Percentiles rank a stretch among this genome's conserved stretches.
Conservation (phyloP, 139 green algal species). For the Coelastrella sp. region DNA sequence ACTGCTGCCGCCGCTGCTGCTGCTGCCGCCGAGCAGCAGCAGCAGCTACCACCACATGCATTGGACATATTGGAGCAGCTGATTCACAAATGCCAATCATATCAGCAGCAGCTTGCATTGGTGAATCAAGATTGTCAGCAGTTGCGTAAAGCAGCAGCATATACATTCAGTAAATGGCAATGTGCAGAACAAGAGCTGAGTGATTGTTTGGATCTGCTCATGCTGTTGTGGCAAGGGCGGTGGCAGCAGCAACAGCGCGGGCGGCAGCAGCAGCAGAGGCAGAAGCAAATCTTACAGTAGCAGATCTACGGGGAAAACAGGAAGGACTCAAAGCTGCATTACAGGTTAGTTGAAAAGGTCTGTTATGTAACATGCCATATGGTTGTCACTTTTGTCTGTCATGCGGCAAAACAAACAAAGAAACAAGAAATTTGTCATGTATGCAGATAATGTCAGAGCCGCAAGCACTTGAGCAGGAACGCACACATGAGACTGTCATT, state of each 20-base stretch:
- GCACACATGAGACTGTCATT: no score
- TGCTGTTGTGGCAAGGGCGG: constrained; percentile 18
- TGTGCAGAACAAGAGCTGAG: not conserved
- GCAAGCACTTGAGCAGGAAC: no score
- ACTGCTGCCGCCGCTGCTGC: constrained; percentile 1
- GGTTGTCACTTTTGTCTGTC: no score
- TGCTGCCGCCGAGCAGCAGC: constrained; percentile 17
- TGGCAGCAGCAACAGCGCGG: constrained; percentile 27
- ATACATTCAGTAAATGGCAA: constrained; percentile 5
- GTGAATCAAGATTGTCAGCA: not conserved
- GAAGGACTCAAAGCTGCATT: not conserved
- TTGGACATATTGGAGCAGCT: not conserved
- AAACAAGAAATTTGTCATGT: not conserved
- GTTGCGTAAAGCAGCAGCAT: constrained; percentile 9
- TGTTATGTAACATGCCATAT: no score
- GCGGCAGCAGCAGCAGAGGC: constrained; percentile 23
- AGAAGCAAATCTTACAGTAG: not conserved
- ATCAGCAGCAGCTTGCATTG: not conserved
- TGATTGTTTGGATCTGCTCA: constrained; percentile 9
- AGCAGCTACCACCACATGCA: not conserved
- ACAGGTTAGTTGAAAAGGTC: not conserved
- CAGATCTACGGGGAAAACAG: not conserved
- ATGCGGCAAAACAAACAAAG: not conserved
- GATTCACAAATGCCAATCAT: not conserved
- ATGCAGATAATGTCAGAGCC: no score